A percentile compares a stretch with the other conserved stretches of the same genome.
Evolutionary conservation across 768 basidiomycete species (phyloP).

Genomic region (Lactifluus echinatus): DNA sequence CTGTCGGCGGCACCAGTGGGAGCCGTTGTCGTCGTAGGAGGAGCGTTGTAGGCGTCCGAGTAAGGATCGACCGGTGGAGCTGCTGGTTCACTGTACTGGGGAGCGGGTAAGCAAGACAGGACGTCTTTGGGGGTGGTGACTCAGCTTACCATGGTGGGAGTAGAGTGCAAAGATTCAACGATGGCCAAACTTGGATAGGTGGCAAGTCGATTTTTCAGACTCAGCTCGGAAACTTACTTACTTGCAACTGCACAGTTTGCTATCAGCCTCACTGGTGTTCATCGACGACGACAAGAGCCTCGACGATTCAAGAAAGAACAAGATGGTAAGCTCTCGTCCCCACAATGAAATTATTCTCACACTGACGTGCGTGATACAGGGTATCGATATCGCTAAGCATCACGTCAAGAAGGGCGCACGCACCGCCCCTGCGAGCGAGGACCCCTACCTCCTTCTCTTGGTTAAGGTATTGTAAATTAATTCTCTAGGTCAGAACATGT

Average conservation of each 20-base stretch:
- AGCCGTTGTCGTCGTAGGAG: conserved; percentile 41
- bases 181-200: conserved; percentile 25
- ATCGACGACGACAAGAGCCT: conserved; percentile 34
- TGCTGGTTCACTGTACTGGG: conserved; percentile 58
- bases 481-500: conserved; percentile 6
- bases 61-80: conserved; percentile 66
- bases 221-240: conserved; percentile 32
- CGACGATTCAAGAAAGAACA: conserved; percentile 41
- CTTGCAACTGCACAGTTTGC: conserved; percentile 51
- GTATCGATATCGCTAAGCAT: conserved; percentile 93
- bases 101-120: conserved; percentile 12
- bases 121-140: conserved; percentile 26
- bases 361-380: conserved; percentile 37
- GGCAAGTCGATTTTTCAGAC: conserved; percentile 18
- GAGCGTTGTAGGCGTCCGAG: conserved; percentile 71
- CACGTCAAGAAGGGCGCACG: conserved; percentile 98
- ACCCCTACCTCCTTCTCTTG: conserved; percentile 95
- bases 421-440: conserved; percentile 96
- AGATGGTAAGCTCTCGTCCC: conserved; percentile 68
- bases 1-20: conserved; percentile 35
- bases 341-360: conserved; percentile 4
- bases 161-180: conserved; percentile 26
- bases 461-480: conserved; percentile 66
- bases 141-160: conserved; percentile 55
- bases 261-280: conserved; percentile 39